A percentile compares a stretch with the other conserved stretches of the same genome.
These are phyloP conservation scores for Infundibulicybe gibba DNA, from an alignment of 768 basidiomycete genomes.

Conservation along the genomic window DNA sequence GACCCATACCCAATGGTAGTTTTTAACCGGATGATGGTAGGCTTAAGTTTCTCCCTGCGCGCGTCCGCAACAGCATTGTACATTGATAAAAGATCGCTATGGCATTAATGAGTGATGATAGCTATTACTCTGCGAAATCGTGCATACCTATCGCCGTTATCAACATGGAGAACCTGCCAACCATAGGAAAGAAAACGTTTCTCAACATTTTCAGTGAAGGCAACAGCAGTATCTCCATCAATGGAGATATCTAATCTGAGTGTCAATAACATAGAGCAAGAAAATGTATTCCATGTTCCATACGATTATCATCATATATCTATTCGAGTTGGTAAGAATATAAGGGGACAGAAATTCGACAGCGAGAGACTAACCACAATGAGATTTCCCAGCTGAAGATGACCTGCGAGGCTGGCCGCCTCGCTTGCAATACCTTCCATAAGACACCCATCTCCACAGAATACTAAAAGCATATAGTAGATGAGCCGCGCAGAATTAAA, in stretches of 20 bases:
- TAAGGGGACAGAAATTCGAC: neutral
- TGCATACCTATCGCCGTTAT: constrained; percentile 71
- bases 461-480: constrained; percentile 44
- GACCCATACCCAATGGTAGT: constrained; percentile 96
- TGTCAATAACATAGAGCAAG: constrained; percentile 6
- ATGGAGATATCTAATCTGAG: constrained; percentile 80
- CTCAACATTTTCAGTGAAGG: constrained; percentile 93
- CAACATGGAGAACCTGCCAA: constrained; percentile 88
- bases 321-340: constrained; percentile 20
- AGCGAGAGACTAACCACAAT: constrained; percentile 62
- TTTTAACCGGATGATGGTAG: constrained; percentile 79
- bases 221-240: constrained; percentile 87
- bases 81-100: constrained; percentile 74
- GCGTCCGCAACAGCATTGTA: constrained; percentile 76
- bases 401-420: constrained; percentile 89
- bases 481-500: neutral
- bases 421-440: constrained; percentile 97
- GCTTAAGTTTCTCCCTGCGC: constrained; percentile 73
- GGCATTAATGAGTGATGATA: neutral
- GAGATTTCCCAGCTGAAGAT: constrained; percentile 90
- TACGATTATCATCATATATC: constrained; percentile 97
- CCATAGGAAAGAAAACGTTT: constrained; percentile 88
- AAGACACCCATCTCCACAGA: constrained; percentile 92
- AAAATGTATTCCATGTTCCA: constrained; percentile 21
- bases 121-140: neutral